Evolutionary conservation across 805 yeast genomes (phyloP).

Genomic region (Candida morakotiae): DNA sequence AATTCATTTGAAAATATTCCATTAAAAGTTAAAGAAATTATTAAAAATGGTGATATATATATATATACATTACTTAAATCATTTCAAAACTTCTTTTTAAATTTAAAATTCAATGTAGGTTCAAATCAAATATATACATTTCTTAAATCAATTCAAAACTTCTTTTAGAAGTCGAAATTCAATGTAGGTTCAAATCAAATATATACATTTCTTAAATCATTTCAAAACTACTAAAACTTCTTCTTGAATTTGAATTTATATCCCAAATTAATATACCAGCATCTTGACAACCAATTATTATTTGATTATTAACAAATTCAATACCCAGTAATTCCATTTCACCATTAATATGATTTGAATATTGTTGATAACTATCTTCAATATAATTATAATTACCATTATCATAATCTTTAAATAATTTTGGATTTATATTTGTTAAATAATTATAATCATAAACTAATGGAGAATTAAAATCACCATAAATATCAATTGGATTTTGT

Average conservation of each 20-base stretch:
- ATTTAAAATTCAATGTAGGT: constrained; percentile 43
- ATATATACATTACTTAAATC: no score
- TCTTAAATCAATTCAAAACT: constrained; percentile 21
- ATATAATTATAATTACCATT: constrained; percentile 16
- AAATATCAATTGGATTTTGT: constrained; percentile 4
- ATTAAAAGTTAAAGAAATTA: no score
- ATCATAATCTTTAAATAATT: constrained; percentile 31
- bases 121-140: constrained; percentile 1
- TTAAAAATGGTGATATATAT: no score
- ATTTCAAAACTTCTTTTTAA: constrained; percentile 57
- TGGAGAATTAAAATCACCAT: constrained; percentile 24
- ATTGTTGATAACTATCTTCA: constrained; percentile 12
- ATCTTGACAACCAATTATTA: constrained; percentile 38
- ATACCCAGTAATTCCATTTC: constrained; percentile 42
- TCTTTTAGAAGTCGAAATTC: constrained; percentile 32
- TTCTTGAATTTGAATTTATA: constrained; percentile 32
- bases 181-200: no score
- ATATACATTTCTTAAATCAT: constrained; percentile 1
- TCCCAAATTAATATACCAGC: constrained; percentile 41
- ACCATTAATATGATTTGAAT: constrained; percentile 33
- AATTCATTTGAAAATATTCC: no score
- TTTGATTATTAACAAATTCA: constrained; percentile 29
- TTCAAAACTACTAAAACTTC: constrained; percentile 37
- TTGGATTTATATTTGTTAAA: constrained; percentile 31
- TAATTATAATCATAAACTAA: constrained; percentile 41